These are phyloP conservation scores for Mortierella sp. DNA, from an alignment of 371 early-diverging fungal species.

Conservation along the genomic window DNA sequence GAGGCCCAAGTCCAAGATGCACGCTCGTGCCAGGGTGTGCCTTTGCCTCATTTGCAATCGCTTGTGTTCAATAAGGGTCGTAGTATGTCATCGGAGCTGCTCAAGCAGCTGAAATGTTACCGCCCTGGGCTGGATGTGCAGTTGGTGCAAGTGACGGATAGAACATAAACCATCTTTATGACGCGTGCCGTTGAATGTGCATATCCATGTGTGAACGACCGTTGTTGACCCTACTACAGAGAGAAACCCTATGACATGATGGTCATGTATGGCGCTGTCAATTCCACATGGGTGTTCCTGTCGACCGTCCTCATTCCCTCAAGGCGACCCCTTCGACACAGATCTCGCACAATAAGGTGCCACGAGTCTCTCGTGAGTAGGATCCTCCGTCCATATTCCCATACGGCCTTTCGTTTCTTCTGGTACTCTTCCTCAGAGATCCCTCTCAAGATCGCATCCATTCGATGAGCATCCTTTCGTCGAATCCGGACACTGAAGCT, in stretches of 20 bases:
- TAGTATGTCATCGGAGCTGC: conserved; percentile 9
- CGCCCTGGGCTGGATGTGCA: conserved; percentile 15
- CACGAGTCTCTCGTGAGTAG: conserved; percentile 62
- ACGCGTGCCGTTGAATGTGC: too few species aligned
- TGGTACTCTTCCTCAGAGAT: conserved; percentile 63
- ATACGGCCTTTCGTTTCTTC: conserved; percentile 58
- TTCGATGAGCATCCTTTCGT: conserved; percentile 60
- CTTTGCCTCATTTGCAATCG: conserved; percentile 5
- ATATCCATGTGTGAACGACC: not conserved
- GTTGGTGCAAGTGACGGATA: conserved; percentile 16
- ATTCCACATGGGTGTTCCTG: conserved; percentile 3
- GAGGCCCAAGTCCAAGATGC: not conserved
- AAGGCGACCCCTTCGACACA: conserved; percentile 57
- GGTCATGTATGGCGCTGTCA: conserved; percentile 8
- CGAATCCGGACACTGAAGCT: conserved; percentile 62
- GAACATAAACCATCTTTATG: too few species aligned
- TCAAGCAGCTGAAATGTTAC: not conserved
- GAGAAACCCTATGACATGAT: not conserved
- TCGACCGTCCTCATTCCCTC: conserved; percentile 15
- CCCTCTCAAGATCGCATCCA: conserved; percentile 59
- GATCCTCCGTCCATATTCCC: conserved; percentile 62
- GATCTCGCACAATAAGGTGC: conserved; percentile 63
- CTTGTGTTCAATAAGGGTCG: conserved; percentile 16
- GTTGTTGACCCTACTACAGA: not conserved
- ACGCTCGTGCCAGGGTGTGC: not conserved